A percentile compares a stretch with the other conserved stretches of the same genome.
phyloP scores from a whole-genome alignment of 129 eudicot genomes.

The Escallonia rubra region DNA sequence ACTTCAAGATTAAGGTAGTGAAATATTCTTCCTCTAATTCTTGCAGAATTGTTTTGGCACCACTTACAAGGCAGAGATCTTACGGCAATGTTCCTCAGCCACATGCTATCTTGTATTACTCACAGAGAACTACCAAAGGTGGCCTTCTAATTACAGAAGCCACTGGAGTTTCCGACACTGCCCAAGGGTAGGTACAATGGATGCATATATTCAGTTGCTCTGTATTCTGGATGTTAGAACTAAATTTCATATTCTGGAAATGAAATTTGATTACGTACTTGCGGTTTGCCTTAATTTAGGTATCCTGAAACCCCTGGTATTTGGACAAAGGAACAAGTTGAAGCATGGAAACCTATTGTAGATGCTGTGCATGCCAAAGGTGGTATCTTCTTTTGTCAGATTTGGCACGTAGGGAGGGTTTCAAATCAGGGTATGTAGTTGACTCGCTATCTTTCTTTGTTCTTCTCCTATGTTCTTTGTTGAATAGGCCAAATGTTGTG shows the following conservation, averaged over 20 bases:
- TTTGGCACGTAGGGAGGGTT: conserved; percentile 50
- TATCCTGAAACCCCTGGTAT: conserved; percentile 41
- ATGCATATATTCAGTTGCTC: background rate
- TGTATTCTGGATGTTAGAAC: background rate
- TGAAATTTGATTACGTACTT: background rate
- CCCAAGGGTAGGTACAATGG: conserved; percentile 25
- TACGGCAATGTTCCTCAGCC: conserved; percentile 32
- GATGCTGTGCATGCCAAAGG: conserved; percentile 57
- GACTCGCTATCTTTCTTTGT: background rate
- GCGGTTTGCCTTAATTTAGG: conserved; percentile 17
- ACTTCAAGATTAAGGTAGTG: background rate
- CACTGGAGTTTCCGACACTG: conserved; percentile 38
- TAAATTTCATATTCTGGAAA: background rate
- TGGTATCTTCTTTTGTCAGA: conserved; percentile 49
- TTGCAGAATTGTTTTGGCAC: conserved; percentile 36
- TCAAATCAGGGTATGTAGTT: conserved; percentile 30
- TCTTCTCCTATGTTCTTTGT: background rate
- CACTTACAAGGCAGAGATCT: conserved; percentile 33
- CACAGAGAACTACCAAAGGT: conserved; percentile 38
- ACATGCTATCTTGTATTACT: conserved; percentile 31
- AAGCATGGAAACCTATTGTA: conserved; percentile 56
- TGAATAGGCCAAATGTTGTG: no score
- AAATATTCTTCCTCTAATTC: background rate
- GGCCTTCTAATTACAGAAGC: conserved; percentile 39
- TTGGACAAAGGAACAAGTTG: conserved; percentile 42